Evolutionary conservation across 2,329 filamentous ascomycete genomes (phyloP), one percentile per base, ranked within the genome.

Genomic region (Trichoderma simmonsii): DNA sequence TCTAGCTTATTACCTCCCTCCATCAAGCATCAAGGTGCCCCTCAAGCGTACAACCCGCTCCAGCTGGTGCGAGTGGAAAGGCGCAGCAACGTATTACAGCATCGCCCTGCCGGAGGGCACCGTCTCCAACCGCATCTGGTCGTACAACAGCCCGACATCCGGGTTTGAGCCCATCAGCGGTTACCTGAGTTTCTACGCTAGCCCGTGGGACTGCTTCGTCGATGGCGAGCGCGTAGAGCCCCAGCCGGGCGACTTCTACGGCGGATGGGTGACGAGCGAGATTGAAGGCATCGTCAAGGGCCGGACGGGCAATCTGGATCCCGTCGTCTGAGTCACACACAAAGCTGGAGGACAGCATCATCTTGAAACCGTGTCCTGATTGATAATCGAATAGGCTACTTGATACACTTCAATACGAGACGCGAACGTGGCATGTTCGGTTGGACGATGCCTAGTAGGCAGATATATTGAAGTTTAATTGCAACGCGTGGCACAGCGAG

Each of bases 191-290:
- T 88, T 91, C 75, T 91, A 89, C 76, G 87, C 86, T 14, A 87
- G 85, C 15, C 88, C 88, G 14, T 90, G 88, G 88, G 85, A 89
- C 72, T 91, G 88, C 76, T 88, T 83, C 78, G 88, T 90, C 5
- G 88, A 90, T 77, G 87, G 87, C 11, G 88, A 90, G 78, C 83
- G 83, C 76, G 89, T 90, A 24, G 82, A 86, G 78, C 81, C 87
- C 51, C 88, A 90, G 80, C 87, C 86, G 18, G 87, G 87, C 8
- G 88, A 90, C 75, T 90, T 90, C 74, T 90, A 90, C 79, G 89
- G 89, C 28, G 89, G 89, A 3, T 91, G 89, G 88, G 86, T 88
- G 73, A 90, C 88, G 63, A 85, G 84, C 73, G 88, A 91, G 71
- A 84, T 90, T 73, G 85, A 86, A 74, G 86, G 87, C 34, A 83